These are phyloP conservation scores for Cercospora berteroae DNA, from an alignment of 2,329 filamentous ascomycete genomes.

Conservation along the genomic window DNA sequence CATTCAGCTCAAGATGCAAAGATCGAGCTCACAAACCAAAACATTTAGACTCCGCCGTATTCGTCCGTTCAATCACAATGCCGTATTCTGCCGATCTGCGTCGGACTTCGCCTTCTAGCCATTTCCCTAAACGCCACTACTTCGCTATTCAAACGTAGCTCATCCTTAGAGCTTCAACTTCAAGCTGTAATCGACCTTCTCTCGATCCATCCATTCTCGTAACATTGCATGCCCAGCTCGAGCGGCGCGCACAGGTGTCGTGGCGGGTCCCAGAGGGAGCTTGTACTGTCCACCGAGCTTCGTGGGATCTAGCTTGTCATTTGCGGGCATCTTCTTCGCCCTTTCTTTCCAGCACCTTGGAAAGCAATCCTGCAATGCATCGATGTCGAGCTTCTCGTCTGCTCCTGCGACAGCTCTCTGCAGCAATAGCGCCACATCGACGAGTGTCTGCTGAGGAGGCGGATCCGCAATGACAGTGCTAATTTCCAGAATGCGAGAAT, in stretches of 20 bases:
- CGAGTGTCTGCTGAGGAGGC: slow-evolving; percentile 10
- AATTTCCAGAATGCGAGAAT: slow-evolving; percentile 38
- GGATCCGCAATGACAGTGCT: slow-evolving; percentile 14
- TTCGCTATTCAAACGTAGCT: slow-evolving; percentile 1
- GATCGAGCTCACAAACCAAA: slow-evolving; percentile 1
- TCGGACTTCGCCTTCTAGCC: not conserved
- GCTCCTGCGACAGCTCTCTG: slow-evolving; percentile 22
- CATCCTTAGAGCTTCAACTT: slow-evolving; percentile 28
- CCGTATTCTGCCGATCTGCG: not conserved
- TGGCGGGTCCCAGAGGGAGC: slow-evolving; percentile 43
- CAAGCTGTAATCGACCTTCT: slow-evolving; percentile 27
- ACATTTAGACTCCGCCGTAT: not conserved
- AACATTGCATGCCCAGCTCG: slow-evolving; percentile 45
- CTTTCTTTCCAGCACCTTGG: slow-evolving; percentile 41
- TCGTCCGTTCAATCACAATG: not conserved
- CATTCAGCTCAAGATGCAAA: not conserved
- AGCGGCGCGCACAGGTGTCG: slow-evolving; percentile 46
- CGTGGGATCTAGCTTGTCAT: slow-evolving; percentile 37
- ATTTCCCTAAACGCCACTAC: not conserved
- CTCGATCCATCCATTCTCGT: slow-evolving; percentile 42
- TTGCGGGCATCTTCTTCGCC: slow-evolving; percentile 26
- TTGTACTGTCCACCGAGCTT: slow-evolving; percentile 40
- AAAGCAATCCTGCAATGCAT: slow-evolving; percentile 40
- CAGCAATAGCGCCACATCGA: slow-evolving; percentile 24
- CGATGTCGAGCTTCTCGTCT: slow-evolving; percentile 35